Evolutionary conservation across 75 land plant genomes (phyloP), one percentile per base, ranked within the genome.

Genomic region (Cryptomeria japonica): DNA sequence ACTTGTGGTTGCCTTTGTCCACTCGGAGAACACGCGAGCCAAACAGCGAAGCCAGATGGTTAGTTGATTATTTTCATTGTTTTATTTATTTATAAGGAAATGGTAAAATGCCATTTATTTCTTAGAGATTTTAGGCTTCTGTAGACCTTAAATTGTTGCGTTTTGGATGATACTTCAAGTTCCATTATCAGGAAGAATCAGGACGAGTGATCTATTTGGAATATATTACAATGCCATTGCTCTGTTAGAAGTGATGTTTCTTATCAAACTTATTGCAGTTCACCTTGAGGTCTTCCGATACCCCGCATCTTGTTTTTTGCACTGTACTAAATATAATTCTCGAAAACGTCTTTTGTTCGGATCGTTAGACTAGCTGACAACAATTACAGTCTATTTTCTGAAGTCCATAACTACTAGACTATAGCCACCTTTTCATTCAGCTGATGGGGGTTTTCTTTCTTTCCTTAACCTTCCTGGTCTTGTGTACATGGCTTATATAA

Each of bases 1-100:
- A 5, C 47, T 97, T 22, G 89, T 94, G 38, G 73, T 96, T 9
- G 90, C 87, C 6, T 96, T 97, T 51, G 94, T 89, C 32, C 87
- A 80, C 3, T 92, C 86, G 18, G 93, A 95, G 89, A 92, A 93
- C 55, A 28, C 68, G 2, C 91, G 98, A 83, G 90, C 97, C 83
- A 91, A 89, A 68, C 91, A 64, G 13, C 90, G 97, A 37, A 51
- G 77, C 31, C 92, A 94, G 55, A 92, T 93, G 73, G 95, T 96
- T 80, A 68, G 85, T 16, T 14, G 15, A 39, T 72, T 72, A 15
- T 12, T 80, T 47, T 25, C 70, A 25, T 64, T 22, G 25, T 25
- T 6, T 86, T 51, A n/a, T 80, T 19, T 19, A 11, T 86, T 55
- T 80, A 18, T 89, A 58, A 64, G 55, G 47, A 32, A n/a, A 37